Evolutionary conservation across 495 filamentous ascomycete species (phyloP).

Genomic region (Cercophora samala): DNA sequence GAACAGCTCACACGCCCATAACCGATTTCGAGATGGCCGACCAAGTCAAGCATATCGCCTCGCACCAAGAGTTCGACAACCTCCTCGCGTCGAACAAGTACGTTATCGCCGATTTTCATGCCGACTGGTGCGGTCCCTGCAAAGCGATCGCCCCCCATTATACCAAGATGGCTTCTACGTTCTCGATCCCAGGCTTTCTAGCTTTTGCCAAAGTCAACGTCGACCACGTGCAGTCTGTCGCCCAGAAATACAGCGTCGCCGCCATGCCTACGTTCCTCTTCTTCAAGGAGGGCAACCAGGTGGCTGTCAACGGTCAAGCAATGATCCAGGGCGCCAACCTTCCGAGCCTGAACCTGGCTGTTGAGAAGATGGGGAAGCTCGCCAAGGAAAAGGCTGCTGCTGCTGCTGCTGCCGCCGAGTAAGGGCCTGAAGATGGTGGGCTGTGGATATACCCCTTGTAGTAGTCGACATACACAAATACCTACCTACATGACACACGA

Average conservation of each 20-base stretch:
- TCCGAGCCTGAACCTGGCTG: conserved; percentile 22
- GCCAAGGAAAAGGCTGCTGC: conserved; percentile 31
- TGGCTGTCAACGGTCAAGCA: conserved; percentile 59
- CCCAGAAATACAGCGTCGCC: conserved; percentile 45
- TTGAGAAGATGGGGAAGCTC: conserved; percentile 30
- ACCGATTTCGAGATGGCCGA: conserved; percentile 22
- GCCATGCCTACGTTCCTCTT: conserved; percentile 87
- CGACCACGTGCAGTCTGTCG: conserved; percentile 65
- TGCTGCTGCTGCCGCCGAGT: conserved; percentile 17
- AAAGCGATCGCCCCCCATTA: conserved; percentile 61
- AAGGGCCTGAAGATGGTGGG: background rate
- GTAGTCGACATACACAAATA: background rate
- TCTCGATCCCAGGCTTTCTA: conserved; percentile 46
- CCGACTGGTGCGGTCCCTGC: conserved; percentile 68
- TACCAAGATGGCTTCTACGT: conserved; percentile 47
- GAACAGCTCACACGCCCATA: background rate
- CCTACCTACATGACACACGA: background rate
- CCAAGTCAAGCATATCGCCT: conserved; percentile 35
- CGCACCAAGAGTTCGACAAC: conserved; percentile 37
- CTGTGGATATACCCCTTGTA: background rate
- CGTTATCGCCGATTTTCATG: conserved; percentile 55
- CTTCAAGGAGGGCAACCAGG: conserved; percentile 71
- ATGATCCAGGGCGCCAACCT: conserved; percentile 33
- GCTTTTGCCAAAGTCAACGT: conserved; percentile 68
- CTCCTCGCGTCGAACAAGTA: conserved; percentile 43